A percentile compares a stretch with the other conserved stretches of the same genome.
phyloP scores from a whole-genome alignment of 148 eudicot species.

The Oxyria digyna region DNA sequence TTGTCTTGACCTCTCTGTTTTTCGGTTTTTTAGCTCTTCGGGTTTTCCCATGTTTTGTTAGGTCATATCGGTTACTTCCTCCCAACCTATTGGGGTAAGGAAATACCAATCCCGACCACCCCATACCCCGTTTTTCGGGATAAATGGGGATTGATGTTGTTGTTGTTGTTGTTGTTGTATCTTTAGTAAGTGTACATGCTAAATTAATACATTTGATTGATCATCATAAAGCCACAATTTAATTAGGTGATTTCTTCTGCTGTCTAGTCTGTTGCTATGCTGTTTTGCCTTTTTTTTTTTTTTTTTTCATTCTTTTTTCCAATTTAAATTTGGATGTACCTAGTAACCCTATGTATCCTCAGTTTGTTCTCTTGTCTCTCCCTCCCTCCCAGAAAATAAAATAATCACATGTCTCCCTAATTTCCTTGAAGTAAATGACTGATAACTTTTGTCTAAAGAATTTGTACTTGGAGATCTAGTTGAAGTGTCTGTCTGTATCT shows the following conservation, averaged over 20 bases:
- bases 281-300: neutral
- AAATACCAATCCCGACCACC: too few species aligned
- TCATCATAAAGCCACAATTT: neutral
- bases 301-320: too few species aligned
- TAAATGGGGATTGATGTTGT: too few species aligned
- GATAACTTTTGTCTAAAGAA: neutral
- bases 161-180: too few species aligned
- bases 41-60: too few species aligned
- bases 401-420: neutral
- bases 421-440: neutral
- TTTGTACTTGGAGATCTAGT: neutral
- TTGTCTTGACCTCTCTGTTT: too few species aligned
- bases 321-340: neutral
- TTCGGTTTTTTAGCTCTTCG: too few species aligned
- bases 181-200: too few species aligned
- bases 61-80: too few species aligned
- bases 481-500: neutral
- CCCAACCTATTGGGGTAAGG: too few species aligned
- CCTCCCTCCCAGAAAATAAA: neutral
- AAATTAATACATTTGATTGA: neutral
- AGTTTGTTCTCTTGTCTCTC: neutral
- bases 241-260: neutral
- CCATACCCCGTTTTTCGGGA: too few species aligned
- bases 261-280: neutral
- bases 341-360: neutral